These are phyloP conservation scores for Plantago major DNA, from an alignment of 257 asterid species.

Conservation along the genomic window DNA sequence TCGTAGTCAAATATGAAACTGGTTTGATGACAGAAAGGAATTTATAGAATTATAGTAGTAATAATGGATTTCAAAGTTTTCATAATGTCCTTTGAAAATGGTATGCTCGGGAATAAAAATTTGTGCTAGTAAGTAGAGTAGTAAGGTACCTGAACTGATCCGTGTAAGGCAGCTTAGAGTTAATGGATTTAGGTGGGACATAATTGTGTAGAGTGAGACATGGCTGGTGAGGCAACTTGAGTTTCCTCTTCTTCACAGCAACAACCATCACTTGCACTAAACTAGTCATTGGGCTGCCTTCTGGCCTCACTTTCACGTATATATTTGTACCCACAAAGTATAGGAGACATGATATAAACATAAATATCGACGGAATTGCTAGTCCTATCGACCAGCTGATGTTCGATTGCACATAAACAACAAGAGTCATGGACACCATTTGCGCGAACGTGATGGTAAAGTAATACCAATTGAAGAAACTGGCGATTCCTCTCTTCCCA, in stretches of 20 bases:
- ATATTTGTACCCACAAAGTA: slow-evolving; percentile 46
- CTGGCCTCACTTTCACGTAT: slow-evolving; percentile 67
- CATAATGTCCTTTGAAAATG: too few species aligned
- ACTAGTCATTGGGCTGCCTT: slow-evolving; percentile 65
- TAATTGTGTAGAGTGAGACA: slow-evolving; percentile 33
- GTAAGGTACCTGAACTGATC: slow-evolving; percentile 54
- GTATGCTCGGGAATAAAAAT: too few species aligned
- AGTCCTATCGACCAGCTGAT: slow-evolving; percentile 73
- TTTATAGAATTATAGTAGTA: too few species aligned
- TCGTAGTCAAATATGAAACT: too few species aligned
- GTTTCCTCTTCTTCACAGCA: slow-evolving; percentile 50
- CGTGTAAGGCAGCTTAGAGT: slow-evolving; percentile 61
- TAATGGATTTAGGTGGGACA: slow-evolving; percentile 40
- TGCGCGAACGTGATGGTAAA: slow-evolving; percentile 60
- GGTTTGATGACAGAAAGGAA: too few species aligned
- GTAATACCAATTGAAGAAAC: slow-evolving; percentile 83
- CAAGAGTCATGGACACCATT: slow-evolving; percentile 55
- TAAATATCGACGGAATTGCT: slow-evolving; percentile 49
- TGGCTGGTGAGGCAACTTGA: slow-evolving; percentile 46
- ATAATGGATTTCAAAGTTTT: too few species aligned
- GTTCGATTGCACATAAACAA: slow-evolving; percentile 64
- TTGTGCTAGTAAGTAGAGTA: neutral
- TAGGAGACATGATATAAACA: slow-evolving; percentile 47
- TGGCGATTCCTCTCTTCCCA: slow-evolving; percentile 56
- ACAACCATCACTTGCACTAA: slow-evolving; percentile 46